Percentiles rank a stretch among this genome's conserved stretches.
Conservation (phyloP, 2,329 filamentous ascomycete genomes). For the Fusarium siculi region DNA sequence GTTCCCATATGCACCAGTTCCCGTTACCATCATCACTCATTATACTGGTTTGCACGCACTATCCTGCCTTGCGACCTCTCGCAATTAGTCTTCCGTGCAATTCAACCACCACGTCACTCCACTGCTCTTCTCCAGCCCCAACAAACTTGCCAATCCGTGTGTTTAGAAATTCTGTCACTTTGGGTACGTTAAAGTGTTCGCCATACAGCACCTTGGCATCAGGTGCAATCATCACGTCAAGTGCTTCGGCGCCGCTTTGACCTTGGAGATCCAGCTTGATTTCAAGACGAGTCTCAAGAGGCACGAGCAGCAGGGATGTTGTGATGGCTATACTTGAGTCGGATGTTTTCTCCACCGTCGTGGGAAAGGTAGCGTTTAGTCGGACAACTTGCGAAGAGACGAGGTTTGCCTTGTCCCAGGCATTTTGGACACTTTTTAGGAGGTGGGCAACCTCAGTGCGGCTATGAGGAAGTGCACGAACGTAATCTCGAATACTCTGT, state of each 20-base stretch:
- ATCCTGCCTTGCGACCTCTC: constrained; percentile 61
- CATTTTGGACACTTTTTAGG: constrained; percentile 66
- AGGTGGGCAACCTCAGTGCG: constrained; percentile 67
- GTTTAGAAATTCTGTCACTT: constrained; percentile 77
- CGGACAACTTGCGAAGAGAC: constrained; percentile 70
- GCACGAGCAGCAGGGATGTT: constrained; percentile 69
- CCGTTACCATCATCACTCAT: constrained; percentile 46
- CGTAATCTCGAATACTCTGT: constrained; percentile 74
- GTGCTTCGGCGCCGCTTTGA: constrained; percentile 56
- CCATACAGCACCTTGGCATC: constrained; percentile 77
- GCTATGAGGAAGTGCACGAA: constrained; percentile 70
- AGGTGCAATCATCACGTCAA: constrained; percentile 65
- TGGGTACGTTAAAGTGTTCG: constrained; percentile 78
- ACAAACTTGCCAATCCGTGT: constrained; percentile 60
- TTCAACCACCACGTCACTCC: constrained; percentile 67
- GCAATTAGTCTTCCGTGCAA: constrained; percentile 66
- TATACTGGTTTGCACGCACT: not conserved
- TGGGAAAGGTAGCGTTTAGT: constrained; percentile 73
- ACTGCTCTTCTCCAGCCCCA: constrained; percentile 53
- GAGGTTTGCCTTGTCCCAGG: constrained; percentile 73
- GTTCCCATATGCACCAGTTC: constrained; percentile 22
- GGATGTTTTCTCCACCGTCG: constrained; percentile 69
- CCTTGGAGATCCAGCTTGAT: constrained; percentile 67
- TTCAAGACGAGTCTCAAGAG: constrained; percentile 75
- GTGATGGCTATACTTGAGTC: constrained; percentile 73